phyloP scores from a whole-genome alignment of 2,329 filamentous ascomycete species.

The Botrytis paeoniae region DNA sequence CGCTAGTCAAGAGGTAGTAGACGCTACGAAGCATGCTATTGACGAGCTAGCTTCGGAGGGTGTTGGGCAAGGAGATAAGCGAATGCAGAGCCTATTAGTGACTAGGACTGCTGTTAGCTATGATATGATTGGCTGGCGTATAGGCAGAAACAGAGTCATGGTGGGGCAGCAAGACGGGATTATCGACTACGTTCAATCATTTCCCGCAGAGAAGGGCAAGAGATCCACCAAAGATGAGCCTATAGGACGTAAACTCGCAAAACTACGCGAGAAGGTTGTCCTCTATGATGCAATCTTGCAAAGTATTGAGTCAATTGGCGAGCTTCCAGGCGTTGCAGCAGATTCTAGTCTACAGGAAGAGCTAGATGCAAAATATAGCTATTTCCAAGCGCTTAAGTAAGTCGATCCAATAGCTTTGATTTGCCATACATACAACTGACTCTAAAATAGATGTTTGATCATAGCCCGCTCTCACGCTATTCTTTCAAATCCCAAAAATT shows the following conservation, averaged over 20 bases:
- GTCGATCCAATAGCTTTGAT: slow-evolving; percentile 35
- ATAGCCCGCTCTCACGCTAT: slow-evolving; percentile 82
- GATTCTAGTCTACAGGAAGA: slow-evolving; percentile 74
- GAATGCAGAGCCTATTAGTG: slow-evolving; percentile 90
- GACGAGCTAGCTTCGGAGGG: slow-evolving; percentile 85
- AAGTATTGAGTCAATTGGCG: slow-evolving; percentile 84
- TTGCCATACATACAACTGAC: slow-evolving; percentile 12
- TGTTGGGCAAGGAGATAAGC: slow-evolving; percentile 74
- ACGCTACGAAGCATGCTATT: slow-evolving; percentile 89
- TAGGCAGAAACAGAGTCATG: slow-evolving; percentile 86
- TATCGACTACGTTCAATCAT: slow-evolving; percentile 48
- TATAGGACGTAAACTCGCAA: slow-evolving; percentile 70
- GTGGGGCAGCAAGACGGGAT: slow-evolving; percentile 81
- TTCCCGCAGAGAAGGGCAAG: slow-evolving; percentile 53
- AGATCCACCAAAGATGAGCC: slow-evolving; percentile 58
- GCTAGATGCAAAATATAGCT: slow-evolving; percentile 72
- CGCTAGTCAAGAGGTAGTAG: slow-evolving; percentile 87
- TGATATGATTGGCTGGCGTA: slow-evolving; percentile 88
- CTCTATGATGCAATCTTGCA: slow-evolving; percentile 89
- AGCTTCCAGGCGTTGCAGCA: slow-evolving; percentile 84
- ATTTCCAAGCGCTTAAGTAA: slow-evolving; percentile 87
- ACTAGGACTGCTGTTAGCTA: slow-evolving; percentile 93
- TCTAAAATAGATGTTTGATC: slow-evolving; percentile 64
- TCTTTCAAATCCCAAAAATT: slow-evolving; percentile 68
- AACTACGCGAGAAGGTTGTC: slow-evolving; percentile 80